Percentiles rank a stretch among this genome's conserved stretches.
These are phyloP conservation scores for Chrysopogon serrulatus DNA, from an alignment of 176 grass and related monocot species.

Conservation along the genomic window DNA sequence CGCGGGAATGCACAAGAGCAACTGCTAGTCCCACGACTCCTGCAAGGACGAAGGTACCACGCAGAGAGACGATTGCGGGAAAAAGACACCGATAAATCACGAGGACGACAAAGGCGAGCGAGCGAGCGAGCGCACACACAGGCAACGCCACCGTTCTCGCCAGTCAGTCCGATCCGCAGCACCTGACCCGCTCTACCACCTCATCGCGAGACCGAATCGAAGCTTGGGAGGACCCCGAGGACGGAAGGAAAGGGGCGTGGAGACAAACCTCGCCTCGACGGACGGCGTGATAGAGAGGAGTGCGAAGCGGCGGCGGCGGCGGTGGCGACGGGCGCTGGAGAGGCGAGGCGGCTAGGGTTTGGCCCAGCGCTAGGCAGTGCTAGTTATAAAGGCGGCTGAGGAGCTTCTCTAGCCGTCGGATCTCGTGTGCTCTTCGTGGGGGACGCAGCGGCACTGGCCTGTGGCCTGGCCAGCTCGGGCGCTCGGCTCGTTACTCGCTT, in stretches of 20 bases:
- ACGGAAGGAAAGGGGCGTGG: not conserved
- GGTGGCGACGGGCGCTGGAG: not conserved
- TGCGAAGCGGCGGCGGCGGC: not conserved
- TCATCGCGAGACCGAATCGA: not conserved
- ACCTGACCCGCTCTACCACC: not conserved
- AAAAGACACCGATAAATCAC: too few species aligned
- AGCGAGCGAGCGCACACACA: too few species aligned
- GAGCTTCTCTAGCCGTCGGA: not conserved
- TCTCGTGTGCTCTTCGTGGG: not conserved
- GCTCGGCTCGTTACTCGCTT: too few species aligned
- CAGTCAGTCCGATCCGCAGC: too few species aligned
- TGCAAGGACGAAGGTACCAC: not conserved
- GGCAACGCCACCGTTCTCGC: too few species aligned
- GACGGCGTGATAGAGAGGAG: not conserved
- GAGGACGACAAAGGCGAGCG: too few species aligned
- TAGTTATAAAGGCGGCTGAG: not conserved
- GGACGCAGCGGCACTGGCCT: too few species aligned
- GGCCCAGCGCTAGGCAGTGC: not conserved
- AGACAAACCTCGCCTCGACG: not conserved
- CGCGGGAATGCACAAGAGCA: not conserved
- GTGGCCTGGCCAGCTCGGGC: too few species aligned
- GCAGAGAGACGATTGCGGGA: not conserved
- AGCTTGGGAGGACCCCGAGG: not conserved
- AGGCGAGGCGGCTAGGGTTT: not conserved
- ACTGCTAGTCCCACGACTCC: not conserved